Base-by-base conservation (phyloP, 176 grass and related monocot species). In the Oryza longistaminata region DNA sequence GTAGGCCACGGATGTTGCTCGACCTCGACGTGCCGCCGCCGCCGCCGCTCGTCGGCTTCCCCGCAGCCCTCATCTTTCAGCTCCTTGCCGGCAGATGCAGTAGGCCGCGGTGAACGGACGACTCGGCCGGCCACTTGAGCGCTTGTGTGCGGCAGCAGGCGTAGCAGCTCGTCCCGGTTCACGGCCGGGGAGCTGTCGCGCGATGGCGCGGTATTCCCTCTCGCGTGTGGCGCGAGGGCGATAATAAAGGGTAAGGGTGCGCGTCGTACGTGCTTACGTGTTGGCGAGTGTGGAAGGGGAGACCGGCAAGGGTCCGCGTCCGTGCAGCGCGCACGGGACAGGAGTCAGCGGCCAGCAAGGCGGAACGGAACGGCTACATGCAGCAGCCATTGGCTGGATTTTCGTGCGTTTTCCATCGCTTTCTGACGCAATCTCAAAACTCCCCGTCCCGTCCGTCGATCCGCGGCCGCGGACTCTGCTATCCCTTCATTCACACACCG, bases 1-100 rank as follows among this genome's bases (percentile, higher is more conserved):
- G 81, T 37, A 96, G 45, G n/a, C 86, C 86, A 19, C 88, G 92
- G 24, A 99, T 71, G 50, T 44, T 60, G n/a, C 25, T 35, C 34
- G 34, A 31, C 29, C 29, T 2, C 37, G 83, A 34, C 27, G 69
- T 6, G 69, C 42, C 64, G 66, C 73, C 50, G 69, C 73, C 50
- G 69, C 42, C 68, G 66, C 73, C 64, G 53, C 68, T 75, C 79
- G 88, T 19, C 17, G 82, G 8, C 26, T 76, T 77, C 31, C 74
- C 78, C 53, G 69, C 69, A 12, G 77, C 53, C 70, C 62, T 88
- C 85, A 60, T 87, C 84, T 71, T 82, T 21, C 73, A 85, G 3
- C 72, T 80, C 6, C 77, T 27, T 17, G 82, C 15, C 27, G 26
- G 72, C 19, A 33, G 81, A n/a, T 90, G 76, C 77, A 35, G 34